phyloP scores from a whole-genome alignment of 2,329 filamentous ascomycete genomes.

The Fusarium nanum region DNA sequence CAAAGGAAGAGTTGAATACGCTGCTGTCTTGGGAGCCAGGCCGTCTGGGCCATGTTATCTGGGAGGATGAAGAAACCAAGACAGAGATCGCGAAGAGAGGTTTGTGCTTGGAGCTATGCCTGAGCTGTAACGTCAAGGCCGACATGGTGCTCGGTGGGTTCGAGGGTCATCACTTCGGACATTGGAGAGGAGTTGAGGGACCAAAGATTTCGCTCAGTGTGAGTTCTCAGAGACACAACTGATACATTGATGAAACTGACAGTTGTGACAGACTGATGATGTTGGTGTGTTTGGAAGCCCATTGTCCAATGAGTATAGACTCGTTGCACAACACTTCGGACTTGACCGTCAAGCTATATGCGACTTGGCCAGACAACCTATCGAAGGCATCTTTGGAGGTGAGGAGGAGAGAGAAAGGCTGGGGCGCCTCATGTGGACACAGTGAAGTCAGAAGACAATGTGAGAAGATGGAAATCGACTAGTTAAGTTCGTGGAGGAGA shows the following conservation, averaged over 20 bases:
- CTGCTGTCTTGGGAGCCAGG: slow-evolving; percentile 75
- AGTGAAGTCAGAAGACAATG: neutral
- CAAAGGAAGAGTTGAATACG: slow-evolving; percentile 69
- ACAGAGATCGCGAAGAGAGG: slow-evolving; percentile 62
- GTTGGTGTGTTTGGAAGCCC: slow-evolving; percentile 83
- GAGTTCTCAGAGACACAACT: slow-evolving; percentile 52
- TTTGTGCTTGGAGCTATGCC: slow-evolving; percentile 78
- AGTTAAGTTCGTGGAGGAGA: neutral
- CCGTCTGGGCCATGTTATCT: slow-evolving; percentile 82
- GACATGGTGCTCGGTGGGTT: slow-evolving; percentile 76
- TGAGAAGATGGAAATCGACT: neutral
- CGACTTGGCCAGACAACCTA: slow-evolving; percentile 67
- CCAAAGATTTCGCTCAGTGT: slow-evolving; percentile 76
- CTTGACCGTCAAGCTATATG: slow-evolving; percentile 62
- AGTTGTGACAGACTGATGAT: slow-evolving; percentile 75
- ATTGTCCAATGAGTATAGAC: slow-evolving; percentile 79
- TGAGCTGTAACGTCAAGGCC: slow-evolving; percentile 84
- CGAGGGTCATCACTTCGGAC: slow-evolving; percentile 80
- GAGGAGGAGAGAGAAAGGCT: slow-evolving; percentile 70
- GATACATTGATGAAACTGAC: slow-evolving; percentile 6
- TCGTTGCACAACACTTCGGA: slow-evolving; percentile 77
- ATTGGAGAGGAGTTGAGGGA: slow-evolving; percentile 71
- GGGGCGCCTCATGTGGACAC: slow-evolving; percentile 61
- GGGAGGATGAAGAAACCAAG: slow-evolving; percentile 72
- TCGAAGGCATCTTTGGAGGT: slow-evolving; percentile 75